Percentiles rank a stretch among this genome's conserved stretches.
Conservation (phyloP, 2,329 filamentous ascomycete genomes). For the Fonsecaea pedrosoi region DNA sequence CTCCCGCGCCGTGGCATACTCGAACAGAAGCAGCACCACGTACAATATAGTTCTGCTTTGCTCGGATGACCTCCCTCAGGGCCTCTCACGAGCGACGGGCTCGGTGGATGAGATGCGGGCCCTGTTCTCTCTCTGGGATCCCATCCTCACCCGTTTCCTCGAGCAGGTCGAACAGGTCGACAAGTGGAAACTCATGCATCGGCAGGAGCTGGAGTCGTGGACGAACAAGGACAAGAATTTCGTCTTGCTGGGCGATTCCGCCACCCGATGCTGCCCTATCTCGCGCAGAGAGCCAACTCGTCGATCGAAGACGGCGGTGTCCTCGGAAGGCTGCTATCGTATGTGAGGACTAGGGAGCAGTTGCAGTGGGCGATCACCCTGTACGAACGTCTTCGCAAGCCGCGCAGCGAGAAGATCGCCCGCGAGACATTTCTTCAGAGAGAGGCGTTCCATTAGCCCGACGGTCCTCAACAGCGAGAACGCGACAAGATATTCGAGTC, state of each 20-base stretch:
- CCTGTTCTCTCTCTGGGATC: constrained; percentile 46
- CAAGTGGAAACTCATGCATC: constrained; percentile 58
- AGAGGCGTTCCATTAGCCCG: constrained; percentile 48
- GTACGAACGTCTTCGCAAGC: constrained; percentile 49
- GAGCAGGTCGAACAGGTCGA: constrained; percentile 37
- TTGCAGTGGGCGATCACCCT: constrained; percentile 44
- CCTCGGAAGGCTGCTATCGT: constrained; percentile 51
- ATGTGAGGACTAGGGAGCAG: constrained; percentile 34
- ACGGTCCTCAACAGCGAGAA: constrained; percentile 49
- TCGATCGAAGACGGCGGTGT: constrained; percentile 45
- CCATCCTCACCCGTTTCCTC: constrained; percentile 42
- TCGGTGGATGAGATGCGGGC: constrained; percentile 47
- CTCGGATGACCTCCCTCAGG: constrained; percentile 53
- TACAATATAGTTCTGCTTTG: constrained; percentile 58
- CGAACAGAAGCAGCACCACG: constrained; percentile 52
- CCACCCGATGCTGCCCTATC: constrained; percentile 55
- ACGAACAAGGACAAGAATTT: constrained; percentile 36
- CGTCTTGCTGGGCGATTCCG: constrained; percentile 52
- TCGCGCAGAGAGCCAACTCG: constrained; percentile 46
- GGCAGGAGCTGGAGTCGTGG: constrained; percentile 32
- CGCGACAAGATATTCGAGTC: constrained; percentile 62
- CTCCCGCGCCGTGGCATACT: constrained; percentile 60
- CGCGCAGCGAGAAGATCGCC: constrained; percentile 49
- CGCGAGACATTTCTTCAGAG: constrained; percentile 46
- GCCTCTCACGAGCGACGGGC: constrained; percentile 42